Base-by-base conservation (phyloP, 2,329 filamentous ascomycete species). In the Penicillium griseofulvum region DNA sequence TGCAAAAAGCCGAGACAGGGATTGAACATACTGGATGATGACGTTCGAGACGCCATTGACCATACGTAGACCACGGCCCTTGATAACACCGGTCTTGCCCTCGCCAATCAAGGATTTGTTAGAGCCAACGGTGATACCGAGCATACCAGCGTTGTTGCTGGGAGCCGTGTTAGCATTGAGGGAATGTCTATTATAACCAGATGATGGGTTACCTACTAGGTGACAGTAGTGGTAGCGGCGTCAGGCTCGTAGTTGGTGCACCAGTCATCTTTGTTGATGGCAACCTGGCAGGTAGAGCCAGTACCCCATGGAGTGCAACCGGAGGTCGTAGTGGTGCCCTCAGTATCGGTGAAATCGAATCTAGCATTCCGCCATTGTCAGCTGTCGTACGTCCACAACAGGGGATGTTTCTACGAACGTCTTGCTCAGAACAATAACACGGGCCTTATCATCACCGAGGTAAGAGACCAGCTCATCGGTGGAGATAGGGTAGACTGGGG, bases 231-330 rank as follows among this genome's bases (percentile, higher is more conserved):
- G 16, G 46, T 47, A 28, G 55, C 29, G 7, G 55, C 47, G 48
- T 51, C 37, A 29, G 43, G 41, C 24, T 52, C 8, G 24, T 52
- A 52, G 41, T 52, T 52, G 17, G 41, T 42, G 37, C 55, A 53
- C 36, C 55, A 57, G 46, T 57, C 46, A 5, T 54, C 46, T 34
- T 57, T 47, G 37, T 53, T 49, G 31, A 57, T 57, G 4, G 52
- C 52, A 26, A 43, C 44, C 48, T 57, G 55, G 38, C 55, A 57
- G 33, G 2, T 11, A 16, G 51, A 38, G 19, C 33, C 54, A 28
- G 44, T 49, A 19, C 54, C 54, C 50, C 49, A 56, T 19, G 54
- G 47, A 36, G 37, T 31, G 19, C 54, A 56, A 39, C 51, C 54
- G 6, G 44, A 29, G 9, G 29, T 41, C 1, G 39, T 49, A 17